Evolutionary conservation across 1,284 basidiomycete species (phyloP).

Genomic region (Heterobasidion annosum): DNA sequence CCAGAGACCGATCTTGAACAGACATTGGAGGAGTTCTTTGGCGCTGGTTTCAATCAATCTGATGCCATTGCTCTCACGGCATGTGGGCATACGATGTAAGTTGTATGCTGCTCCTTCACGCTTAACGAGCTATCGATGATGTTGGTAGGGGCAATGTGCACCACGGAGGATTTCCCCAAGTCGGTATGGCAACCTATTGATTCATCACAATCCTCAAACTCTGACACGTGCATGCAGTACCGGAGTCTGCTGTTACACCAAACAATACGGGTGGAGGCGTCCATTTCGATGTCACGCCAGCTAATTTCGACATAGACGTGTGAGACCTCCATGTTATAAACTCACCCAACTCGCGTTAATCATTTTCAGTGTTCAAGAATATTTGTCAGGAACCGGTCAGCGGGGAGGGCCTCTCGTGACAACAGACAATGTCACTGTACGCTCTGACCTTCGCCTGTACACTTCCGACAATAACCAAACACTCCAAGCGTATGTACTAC

Average conservation of each 20-base stretch:
- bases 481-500: neutral
- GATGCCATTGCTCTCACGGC: neutral
- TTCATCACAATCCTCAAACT: too few species aligned
- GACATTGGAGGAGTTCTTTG: neutral
- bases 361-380: neutral
- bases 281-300: neutral
- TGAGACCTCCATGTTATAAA: neutral
- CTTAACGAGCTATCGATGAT: too few species aligned
- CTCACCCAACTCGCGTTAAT: neutral
- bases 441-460: neutral
- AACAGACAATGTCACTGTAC: neutral
- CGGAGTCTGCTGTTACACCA: neutral
- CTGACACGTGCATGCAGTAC: neutral
- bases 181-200: neutral
- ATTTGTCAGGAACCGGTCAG: neutral
- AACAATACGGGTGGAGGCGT: neutral
- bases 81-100: neutral
- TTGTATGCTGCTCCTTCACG: too few species aligned
- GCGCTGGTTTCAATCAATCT: neutral
- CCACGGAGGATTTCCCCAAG: neutral
- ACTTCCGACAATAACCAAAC: neutral
- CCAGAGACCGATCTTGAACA: neutral
- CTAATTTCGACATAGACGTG: neutral
- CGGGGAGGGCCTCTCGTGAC: neutral
- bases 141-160: neutral